Evolutionary conservation across 2,329 filamentous ascomycete genomes (phyloP), one percentile per base, ranked within the genome.

Genomic region (Monilinia vaccinii-corymbosi): DNA sequence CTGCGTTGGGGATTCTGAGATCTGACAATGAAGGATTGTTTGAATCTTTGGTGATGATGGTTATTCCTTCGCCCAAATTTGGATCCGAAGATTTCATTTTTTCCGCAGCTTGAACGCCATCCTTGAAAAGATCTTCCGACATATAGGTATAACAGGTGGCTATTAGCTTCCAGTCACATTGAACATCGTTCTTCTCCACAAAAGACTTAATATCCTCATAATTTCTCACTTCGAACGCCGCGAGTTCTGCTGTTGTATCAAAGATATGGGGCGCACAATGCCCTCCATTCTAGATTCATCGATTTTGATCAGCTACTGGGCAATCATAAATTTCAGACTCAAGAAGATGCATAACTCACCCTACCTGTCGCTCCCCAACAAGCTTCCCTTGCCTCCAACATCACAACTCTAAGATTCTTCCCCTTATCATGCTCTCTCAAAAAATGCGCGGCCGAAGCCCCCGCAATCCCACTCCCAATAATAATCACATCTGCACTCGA

Each of bases 281-380:
- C 7, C 85, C 85, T 57, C 84, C 85, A 69, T 86, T 87, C 81
- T 85, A 62, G 9, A n/a, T 47, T 46, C 36, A 47, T 2, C 2
- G 31, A 21, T 4, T 2, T 13, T 16, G 7, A 13, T 58, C 31
- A 36, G 49, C 28, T 34, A 4, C 10, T 46, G 7, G 4, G 11
- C 3, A 21, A 11, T 32, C 28, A 16, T 45, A 32, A 46, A 62
- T 50, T 64, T 45, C 25, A 48, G 40, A 16, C 49, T 45, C 18
- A 42, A 25, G 18, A 40, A 11, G 14, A 51, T n/a, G 56, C 4
- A 14, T 16, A n/a, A 77, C 83, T 78, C 69, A 89, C 86, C 69
- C 88, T 76, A n/a, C 89, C 88, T 1, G 88, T 93, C n/a, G 89
- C 89, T 21, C 89, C 89, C 82, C 83, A 91, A 69, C 88, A 92